These are phyloP conservation scores for Amanita exitialis DNA, from an alignment of 768 basidiomycete species.

Conservation along the genomic window DNA sequence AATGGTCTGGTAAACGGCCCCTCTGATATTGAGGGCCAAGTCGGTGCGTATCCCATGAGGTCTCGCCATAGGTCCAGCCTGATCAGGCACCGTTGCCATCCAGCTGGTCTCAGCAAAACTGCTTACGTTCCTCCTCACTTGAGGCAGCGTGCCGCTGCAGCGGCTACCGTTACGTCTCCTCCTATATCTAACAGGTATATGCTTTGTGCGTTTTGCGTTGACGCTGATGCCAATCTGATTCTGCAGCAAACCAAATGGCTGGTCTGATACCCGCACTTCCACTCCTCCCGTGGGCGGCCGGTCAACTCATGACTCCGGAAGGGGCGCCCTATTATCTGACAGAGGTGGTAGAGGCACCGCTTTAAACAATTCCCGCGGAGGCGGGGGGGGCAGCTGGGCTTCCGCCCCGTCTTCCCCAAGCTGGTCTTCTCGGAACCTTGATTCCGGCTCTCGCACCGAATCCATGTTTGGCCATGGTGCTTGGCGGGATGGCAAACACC, in stretches of 20 bases:
- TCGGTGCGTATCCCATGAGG: constrained; percentile 38
- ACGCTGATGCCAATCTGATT: constrained; percentile 10
- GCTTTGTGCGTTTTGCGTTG: constrained; percentile 5
- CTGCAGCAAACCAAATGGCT: constrained; percentile 42
- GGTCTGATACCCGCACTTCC: constrained; percentile 62
- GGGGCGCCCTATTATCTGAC: constrained; percentile 19
- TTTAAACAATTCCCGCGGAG: constrained; percentile 30
- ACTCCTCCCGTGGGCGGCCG: constrained; percentile 47
- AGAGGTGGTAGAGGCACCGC: constrained; percentile 30
- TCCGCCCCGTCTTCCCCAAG: constrained; percentile 26
- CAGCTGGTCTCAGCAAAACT: constrained; percentile 72
- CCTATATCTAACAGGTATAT: constrained; percentile 44
- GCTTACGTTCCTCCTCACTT: constrained; percentile 86
- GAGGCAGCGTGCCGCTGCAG: constrained; percentile 83
- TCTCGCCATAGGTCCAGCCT: constrained; percentile 5
- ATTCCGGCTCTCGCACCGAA: constrained; percentile 36
- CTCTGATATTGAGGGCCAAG: constrained; percentile 63
- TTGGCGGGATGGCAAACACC: constrained; percentile 88
- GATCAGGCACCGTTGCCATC: constrained; percentile 5
- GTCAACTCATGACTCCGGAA: constrained; percentile 32
- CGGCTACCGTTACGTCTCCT: constrained; percentile 45
- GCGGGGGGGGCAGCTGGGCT: constrained; percentile 31
- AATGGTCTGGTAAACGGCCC: constrained; percentile 84
- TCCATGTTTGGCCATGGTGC: constrained; percentile 46
- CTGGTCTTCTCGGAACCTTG: constrained; percentile 30